Evolutionary conservation across 2,329 filamentous ascomycete genomes (phyloP).

Genomic region (Aspergillus fischeri): DNA sequence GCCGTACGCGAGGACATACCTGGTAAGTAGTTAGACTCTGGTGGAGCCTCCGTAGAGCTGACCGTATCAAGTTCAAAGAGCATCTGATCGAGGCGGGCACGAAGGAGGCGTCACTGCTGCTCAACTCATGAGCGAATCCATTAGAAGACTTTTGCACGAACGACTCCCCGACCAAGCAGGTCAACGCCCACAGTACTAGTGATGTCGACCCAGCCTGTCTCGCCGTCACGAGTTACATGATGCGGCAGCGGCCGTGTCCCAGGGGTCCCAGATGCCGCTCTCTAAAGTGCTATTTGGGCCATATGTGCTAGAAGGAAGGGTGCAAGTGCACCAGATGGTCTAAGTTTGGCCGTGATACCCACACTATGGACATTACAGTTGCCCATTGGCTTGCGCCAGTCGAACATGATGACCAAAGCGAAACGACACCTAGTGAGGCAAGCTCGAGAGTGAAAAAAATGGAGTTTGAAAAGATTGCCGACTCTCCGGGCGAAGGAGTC

Average conservation of each 20-base stretch:
- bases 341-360: conserved; percentile 25
- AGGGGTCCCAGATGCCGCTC: conserved; percentile 40
- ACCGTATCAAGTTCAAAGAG: conserved; percentile 61
- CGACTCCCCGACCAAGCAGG: conserved; percentile 45
- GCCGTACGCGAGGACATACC: conserved; percentile 36
- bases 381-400: conserved; percentile 20
- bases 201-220: conserved; percentile 35
- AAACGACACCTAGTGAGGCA: background rate
- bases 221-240: conserved; percentile 43
- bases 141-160: conserved; percentile 45
- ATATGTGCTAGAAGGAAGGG: conserved; percentile 35
- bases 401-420: conserved; percentile 6
- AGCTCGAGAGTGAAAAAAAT: conserved; percentile 1
- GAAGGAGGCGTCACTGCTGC: conserved; percentile 57
- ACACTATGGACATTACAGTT: conserved; percentile 22
- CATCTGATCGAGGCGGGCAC: conserved; percentile 43
- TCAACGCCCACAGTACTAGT: conserved; percentile 42
- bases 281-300: conserved; percentile 44
- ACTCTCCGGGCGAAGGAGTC: too few species aligned
- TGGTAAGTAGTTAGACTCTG: conserved; percentile 20
- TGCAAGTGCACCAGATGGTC: conserved; percentile 30
- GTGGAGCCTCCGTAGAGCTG: background rate
- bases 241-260: conserved; percentile 42
- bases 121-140: conserved; percentile 48
- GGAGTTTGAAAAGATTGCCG: background rate